Conservation (phyloP, 1,139 yeast genomes). For the Hemisphaericaspora subhashii region DNA sequence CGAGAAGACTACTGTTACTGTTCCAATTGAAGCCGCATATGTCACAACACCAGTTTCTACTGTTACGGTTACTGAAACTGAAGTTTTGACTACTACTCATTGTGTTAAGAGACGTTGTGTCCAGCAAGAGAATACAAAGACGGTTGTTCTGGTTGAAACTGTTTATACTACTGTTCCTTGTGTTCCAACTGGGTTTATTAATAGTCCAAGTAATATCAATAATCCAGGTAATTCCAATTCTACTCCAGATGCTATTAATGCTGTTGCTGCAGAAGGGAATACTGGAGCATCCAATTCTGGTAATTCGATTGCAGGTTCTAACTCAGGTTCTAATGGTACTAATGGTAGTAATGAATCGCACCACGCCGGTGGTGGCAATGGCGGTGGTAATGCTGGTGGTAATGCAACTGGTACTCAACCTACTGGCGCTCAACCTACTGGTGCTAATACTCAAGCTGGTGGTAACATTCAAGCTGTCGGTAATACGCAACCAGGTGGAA, state of each 20-base stretch:
- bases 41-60: not conserved
- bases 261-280: not conserved
- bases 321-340: not conserved
- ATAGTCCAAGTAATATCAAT: not conserved
- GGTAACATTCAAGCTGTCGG: no score
- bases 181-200: constrained; percentile 2
- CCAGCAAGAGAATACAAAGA: not conserved
- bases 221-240: not conserved
- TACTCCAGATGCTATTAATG: not conserved
- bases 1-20: constrained; percentile 1
- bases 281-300: not conserved
- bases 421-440: no score
- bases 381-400: not conserved
- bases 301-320: not conserved
- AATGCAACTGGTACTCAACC: not conserved
- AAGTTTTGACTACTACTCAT: constrained; percentile 1
- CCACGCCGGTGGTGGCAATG: not conserved
- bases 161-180: constrained; percentile 2
- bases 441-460: no score
- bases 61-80: not conserved
- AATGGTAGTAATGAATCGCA: not conserved
- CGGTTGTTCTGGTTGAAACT: not conserved
- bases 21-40: constrained; percentile 6
- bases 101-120: constrained; percentile 5
- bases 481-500: no score